Evolutionary conservation across 1,284 basidiomycete genomes (phyloP).

Genomic region (Marasmius sp.): DNA sequence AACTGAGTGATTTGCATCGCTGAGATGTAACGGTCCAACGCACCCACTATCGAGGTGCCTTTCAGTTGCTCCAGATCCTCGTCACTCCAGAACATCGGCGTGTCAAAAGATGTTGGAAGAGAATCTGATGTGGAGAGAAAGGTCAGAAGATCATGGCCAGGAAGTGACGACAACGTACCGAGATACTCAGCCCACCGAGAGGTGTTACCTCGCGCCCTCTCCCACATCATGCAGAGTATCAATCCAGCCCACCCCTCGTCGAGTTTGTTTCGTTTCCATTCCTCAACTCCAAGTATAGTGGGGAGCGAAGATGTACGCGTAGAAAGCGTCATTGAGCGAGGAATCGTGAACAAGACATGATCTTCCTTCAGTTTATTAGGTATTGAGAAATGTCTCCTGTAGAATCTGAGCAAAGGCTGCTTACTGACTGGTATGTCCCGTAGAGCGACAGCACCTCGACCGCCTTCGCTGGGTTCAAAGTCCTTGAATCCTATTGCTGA

Average conservation of each 20-base stretch:
- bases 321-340: constrained; percentile 77
- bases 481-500: constrained; percentile 45
- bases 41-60: constrained; percentile 87
- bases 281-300: constrained; percentile 49
- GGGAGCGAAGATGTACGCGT: constrained; percentile 74
- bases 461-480: constrained; percentile 57
- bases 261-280: constrained; percentile 62
- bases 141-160: background rate
- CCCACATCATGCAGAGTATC: constrained; percentile 96
- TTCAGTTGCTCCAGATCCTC: constrained; percentile 75
- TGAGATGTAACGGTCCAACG: constrained; percentile 29
- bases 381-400: too few species aligned
- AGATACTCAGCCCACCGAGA: constrained; percentile 75
- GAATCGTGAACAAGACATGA: constrained; percentile 81
- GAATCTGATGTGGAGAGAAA: constrained; percentile 36
- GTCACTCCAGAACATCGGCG: constrained; percentile 93
- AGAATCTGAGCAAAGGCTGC: background rate
- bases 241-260: constrained; percentile 83
- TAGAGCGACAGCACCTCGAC: constrained; percentile 70
- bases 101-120: constrained; percentile 79
- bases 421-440: constrained; percentile 66
- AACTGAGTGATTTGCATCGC: constrained; percentile 10
- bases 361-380: constrained; percentile 49
- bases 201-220: constrained; percentile 56
- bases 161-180: constrained; percentile 40